Percentiles rank a stretch among this genome's conserved stretches.
Evolutionary conservation across 2,329 filamentous ascomycete genomes (phyloP).

Genomic region (Thielaviopsis euricoi): DNA sequence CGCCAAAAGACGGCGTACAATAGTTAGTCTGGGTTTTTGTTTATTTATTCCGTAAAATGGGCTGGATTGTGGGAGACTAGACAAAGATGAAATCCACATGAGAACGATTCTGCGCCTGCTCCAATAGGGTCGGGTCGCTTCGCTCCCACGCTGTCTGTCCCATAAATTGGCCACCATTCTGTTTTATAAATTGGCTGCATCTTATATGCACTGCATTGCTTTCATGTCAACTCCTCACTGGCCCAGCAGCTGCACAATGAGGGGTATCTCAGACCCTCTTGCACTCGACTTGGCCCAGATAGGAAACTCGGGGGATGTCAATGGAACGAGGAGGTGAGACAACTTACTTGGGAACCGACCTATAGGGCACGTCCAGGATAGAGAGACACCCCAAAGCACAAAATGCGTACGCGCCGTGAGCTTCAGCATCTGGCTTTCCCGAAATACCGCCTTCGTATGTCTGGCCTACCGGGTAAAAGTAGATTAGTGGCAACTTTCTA

Average conservation of each 20-base stretch:
- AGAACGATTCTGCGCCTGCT: background rate
- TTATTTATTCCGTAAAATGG: background rate
- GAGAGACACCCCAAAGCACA: constrained; percentile 80
- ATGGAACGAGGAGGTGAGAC: constrained; percentile 8
- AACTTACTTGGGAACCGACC: constrained; percentile 53
- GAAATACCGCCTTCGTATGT: constrained; percentile 92
- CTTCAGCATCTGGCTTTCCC: constrained; percentile 70
- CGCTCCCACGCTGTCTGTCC: too few species aligned
- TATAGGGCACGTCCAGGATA: constrained; percentile 64
- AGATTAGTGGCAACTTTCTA: background rate
- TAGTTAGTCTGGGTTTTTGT: background rate
- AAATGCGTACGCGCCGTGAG: constrained; percentile 92
- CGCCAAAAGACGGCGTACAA: background rate
- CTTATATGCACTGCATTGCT: constrained; percentile 12
- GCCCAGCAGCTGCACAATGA: constrained; percentile 9
- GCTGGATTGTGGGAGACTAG: background rate
- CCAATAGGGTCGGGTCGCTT: too few species aligned
- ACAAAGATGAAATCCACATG: background rate
- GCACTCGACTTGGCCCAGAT: too few species aligned
- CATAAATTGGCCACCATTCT: too few species aligned
- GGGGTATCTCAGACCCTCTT: too few species aligned
- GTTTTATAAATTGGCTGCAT: constrained; percentile 1
- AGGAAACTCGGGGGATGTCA: too few species aligned
- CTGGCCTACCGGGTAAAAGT: constrained; percentile 44
- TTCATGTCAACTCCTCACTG: constrained; percentile 23